Evolutionary conservation across 177 flowering plant genomes (phyloP).

Genomic region (Vitis hybrid): DNA sequence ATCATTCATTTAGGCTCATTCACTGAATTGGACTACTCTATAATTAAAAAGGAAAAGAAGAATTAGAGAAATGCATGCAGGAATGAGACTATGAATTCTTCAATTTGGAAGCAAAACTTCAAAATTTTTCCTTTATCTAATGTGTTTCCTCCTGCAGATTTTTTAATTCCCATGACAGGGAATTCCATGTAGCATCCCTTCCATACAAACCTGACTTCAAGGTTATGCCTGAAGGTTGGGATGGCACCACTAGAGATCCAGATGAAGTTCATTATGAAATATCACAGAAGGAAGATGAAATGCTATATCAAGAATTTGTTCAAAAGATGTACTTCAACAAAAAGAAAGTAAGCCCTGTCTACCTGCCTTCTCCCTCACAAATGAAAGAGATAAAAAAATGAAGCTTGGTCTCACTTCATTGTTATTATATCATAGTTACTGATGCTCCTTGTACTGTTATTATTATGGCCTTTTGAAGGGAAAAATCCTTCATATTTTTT

Average conservation of each 20-base stretch:
- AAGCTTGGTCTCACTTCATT: no score
- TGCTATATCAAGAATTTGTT: constrained; percentile 77
- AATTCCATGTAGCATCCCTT: constrained; percentile 93
- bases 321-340: constrained; percentile 79
- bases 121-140: not conserved
- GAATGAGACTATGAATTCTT: no score
- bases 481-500: not conserved
- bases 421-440: not conserved
- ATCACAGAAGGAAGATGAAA: constrained; percentile 85
- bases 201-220: constrained; percentile 94
- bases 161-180: constrained; percentile 76
- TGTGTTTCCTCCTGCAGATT: constrained; percentile 45
- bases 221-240: constrained; percentile 99
- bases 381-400: not conserved
- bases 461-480: not conserved
- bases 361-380: not conserved
- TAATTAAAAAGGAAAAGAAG: not conserved
- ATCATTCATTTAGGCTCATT: not conserved
- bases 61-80: not conserved
- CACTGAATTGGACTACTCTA: not conserved
- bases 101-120: no score
- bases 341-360: constrained; percentile 44
- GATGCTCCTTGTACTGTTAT: no score
- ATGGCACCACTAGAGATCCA: constrained; percentile 80
- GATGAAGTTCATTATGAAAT: constrained; percentile 96